A percentile compares a stretch with the other conserved stretches of the same genome.
Conservation (phyloP, 768 basidiomycete genomes). For the Leccinum truebloodii region DNA sequence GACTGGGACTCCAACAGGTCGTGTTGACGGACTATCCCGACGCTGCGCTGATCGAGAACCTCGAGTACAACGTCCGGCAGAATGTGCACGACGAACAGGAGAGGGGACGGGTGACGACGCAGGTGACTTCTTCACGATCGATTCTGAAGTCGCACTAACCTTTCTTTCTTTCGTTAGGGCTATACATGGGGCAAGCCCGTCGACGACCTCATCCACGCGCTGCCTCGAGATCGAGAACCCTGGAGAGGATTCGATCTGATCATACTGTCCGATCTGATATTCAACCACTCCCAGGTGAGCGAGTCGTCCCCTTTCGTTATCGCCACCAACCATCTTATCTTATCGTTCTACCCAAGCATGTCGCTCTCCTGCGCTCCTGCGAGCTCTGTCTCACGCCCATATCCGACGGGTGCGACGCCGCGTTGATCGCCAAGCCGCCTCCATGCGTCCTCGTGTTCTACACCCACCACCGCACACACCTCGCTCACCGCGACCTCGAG, state of each 20-base stretch:
- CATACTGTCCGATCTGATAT: constrained; percentile 90
- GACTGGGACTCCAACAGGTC: constrained; percentile 44
- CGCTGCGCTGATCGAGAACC: constrained; percentile 67
- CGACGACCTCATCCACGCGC: constrained; percentile 28
- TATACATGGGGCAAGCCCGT: constrained; percentile 80
- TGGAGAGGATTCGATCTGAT: constrained; percentile 66
- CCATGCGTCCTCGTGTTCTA: constrained; percentile 79
- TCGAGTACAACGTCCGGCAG: constrained; percentile 60
- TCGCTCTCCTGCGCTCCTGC: constrained; percentile 76
- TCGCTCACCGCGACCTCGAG: constrained; percentile 78
- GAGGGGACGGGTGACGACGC: constrained; percentile 30
- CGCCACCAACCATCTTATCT: background rate
- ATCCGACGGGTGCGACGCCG: constrained; percentile 19
- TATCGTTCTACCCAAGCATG: constrained; percentile 55
- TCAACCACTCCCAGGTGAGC: constrained; percentile 88
- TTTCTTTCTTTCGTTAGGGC: constrained; percentile 46
- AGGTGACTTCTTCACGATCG: constrained; percentile 32
- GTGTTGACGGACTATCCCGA: constrained; percentile 96
- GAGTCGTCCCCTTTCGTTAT: background rate
- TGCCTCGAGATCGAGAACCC: constrained; percentile 21
- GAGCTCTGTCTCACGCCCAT: constrained; percentile 39
- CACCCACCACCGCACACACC: constrained; percentile 83
- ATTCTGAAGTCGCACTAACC: background rate
- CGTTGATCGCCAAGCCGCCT: constrained; percentile 11
- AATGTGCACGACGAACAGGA: constrained; percentile 47